Percentiles rank a stretch among this genome's conserved stretches.
These are phyloP conservation scores for Metschnikowia cerradonensis DNA, from an alignment of 805 yeast species.

Conservation along the genomic window DNA sequence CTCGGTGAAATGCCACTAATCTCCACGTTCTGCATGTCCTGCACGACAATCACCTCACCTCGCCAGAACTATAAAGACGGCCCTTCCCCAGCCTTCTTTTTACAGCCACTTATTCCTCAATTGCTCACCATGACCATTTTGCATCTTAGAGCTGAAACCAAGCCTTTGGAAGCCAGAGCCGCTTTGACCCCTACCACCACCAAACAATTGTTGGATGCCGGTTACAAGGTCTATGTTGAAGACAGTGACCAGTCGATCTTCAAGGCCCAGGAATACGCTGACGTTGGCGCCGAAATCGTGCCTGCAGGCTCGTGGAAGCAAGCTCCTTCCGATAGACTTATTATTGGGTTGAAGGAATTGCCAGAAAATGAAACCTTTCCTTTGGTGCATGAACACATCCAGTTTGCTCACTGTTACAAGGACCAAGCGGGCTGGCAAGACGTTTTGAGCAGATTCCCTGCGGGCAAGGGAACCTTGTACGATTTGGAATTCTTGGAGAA, in stretches of 20 bases:
- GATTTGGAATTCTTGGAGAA: slow-evolving; percentile 94
- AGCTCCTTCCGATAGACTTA: slow-evolving; percentile 88
- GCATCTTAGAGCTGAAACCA: slow-evolving; percentile 94
- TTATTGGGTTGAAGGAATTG: slow-evolving; percentile 90
- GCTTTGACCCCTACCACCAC: slow-evolving; percentile 92
- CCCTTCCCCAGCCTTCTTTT: neutral
- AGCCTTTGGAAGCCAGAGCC: slow-evolving; percentile 96
- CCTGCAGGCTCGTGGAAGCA: slow-evolving; percentile 90
- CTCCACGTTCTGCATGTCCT: slow-evolving; percentile 1
- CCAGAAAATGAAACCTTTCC: slow-evolving; percentile 91
- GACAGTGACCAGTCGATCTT: slow-evolving; percentile 82
- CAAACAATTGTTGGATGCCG: slow-evolving; percentile 77
- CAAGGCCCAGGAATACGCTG: slow-evolving; percentile 65
- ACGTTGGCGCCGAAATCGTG: slow-evolving; percentile 82
- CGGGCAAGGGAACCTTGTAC: slow-evolving; percentile 85
- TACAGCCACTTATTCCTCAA: neutral
- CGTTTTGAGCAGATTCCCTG: slow-evolving; percentile 82
- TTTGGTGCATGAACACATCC: slow-evolving; percentile 90
- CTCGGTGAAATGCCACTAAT: neutral
- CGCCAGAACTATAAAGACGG: neutral
- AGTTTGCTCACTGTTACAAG: slow-evolving; percentile 98
- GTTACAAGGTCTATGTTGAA: slow-evolving; percentile 86
- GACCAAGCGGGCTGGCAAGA: slow-evolving; percentile 97
- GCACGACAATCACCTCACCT: neutral
- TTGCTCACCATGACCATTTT: slow-evolving; percentile 45